A percentile compares a stretch with the other conserved stretches of the same genome.
Conservation (phyloP, 2,329 filamentous ascomycete species). For the Cladosporium sphaerospermum region DNA sequence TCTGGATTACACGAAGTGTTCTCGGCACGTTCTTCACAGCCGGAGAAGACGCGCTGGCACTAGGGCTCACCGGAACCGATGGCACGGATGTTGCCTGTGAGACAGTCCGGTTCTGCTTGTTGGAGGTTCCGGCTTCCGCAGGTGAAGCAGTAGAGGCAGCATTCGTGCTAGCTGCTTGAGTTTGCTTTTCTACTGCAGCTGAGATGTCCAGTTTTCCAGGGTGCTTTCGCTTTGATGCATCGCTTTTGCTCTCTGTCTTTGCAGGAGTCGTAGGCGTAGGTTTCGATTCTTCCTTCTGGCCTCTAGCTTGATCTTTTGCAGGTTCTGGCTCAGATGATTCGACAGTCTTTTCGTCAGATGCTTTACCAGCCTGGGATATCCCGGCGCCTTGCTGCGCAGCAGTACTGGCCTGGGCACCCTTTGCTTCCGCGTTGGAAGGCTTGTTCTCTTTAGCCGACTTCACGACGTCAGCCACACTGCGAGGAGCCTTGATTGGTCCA, state of each 20-base stretch:
- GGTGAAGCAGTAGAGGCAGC: constrained; percentile 12
- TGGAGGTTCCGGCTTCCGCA: constrained; percentile 26
- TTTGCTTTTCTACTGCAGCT: constrained; percentile 30
- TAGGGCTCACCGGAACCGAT: constrained; percentile 49
- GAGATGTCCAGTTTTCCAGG: constrained; percentile 45
- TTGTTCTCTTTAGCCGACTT: constrained; percentile 8
- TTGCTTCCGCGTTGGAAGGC: not conserved
- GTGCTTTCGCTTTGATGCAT: constrained; percentile 30
- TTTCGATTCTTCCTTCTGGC: not conserved
- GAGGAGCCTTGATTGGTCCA: not conserved
- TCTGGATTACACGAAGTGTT: constrained; percentile 64
- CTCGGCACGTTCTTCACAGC: constrained; percentile 49
- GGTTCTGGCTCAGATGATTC: not conserved
- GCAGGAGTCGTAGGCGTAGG: not conserved
- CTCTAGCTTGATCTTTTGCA: not conserved
- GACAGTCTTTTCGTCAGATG: not conserved
- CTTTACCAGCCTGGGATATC: constrained; percentile 1
- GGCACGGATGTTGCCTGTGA: constrained; percentile 50
- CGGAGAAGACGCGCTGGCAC: constrained; percentile 40
- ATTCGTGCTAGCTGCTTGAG: constrained; percentile 10
- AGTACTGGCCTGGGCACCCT: not conserved
- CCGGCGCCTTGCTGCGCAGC: not conserved
- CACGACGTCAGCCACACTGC: constrained; percentile 5
- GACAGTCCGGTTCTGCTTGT: constrained; percentile 24
- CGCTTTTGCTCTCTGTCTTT: constrained; percentile 14